A percentile compares a stretch with the other conserved stretches of the same genome.
Conservation (phyloP, 208 protist species). For the Wallacemonas sp. region DNA sequence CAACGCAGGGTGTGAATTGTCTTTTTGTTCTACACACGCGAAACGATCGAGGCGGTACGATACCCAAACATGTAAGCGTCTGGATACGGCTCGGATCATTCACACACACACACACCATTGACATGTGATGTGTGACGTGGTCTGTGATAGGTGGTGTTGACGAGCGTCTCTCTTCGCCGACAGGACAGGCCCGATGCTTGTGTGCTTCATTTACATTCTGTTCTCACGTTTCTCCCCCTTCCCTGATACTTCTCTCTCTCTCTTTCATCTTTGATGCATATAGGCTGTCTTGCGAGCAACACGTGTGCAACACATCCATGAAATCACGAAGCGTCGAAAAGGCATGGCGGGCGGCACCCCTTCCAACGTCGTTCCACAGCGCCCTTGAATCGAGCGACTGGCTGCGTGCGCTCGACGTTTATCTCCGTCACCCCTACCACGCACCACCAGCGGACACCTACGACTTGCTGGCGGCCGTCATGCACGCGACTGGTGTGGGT, state of each 20-base stretch:
- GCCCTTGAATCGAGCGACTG: constrained; percentile 83
- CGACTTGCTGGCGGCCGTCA: constrained; percentile 80
- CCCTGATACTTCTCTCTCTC: not conserved
- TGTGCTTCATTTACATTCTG: constrained; percentile 5
- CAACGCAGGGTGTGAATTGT: not conserved
- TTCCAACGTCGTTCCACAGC: constrained; percentile 75
- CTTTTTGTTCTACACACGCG: too few relatives aligned
- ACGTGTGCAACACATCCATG: constrained; percentile 8
- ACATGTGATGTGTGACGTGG: too few relatives aligned
- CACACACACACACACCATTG: too few relatives aligned
- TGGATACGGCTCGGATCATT: too few relatives aligned
- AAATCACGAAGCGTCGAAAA: constrained; percentile 29
- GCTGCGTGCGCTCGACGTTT: constrained; percentile 72
- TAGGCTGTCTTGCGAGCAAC: not conserved
- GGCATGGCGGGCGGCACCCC: constrained; percentile 82
- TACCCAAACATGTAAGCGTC: too few relatives aligned
- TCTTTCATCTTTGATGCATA: constrained; percentile 7
- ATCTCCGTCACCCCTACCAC: constrained; percentile 88
- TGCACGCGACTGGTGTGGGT: constrained; percentile 82
- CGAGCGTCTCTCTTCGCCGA: too few relatives aligned
- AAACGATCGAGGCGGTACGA: too few relatives aligned
- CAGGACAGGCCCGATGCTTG: too few relatives aligned
- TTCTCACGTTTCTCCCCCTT: not conserved
- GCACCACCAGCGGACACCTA: constrained; percentile 85
- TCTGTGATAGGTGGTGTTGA: too few relatives aligned